Evolutionary conservation across 805 yeast genomes (phyloP), one percentile per base, ranked within the genome.

Genomic region (Cyberlindnera maclurae): DNA sequence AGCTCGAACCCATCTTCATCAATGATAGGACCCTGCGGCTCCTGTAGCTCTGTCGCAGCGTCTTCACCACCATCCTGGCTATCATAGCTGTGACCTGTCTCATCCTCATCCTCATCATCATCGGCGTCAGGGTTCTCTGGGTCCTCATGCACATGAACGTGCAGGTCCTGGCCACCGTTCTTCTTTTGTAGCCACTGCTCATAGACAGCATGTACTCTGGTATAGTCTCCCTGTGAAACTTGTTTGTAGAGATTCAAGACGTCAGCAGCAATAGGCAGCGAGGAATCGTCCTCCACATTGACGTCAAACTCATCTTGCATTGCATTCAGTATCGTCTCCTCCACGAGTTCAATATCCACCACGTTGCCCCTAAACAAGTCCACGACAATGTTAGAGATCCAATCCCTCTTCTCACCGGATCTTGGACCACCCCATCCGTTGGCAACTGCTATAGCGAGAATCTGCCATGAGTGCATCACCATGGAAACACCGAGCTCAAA

Each of bases 391-490:
- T 86, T 94, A 4, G 85, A 76, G 46, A 90, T 72, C 98, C 98
- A 93, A 58, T 93, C 98, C 55, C 99, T 72, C 60, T 93, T 93
- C 29, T 85, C 97, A 1, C 72, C 76, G 12, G 95, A 81, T 27
- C 85, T 83, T 12, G 96, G 79, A 1, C 98, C 99, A 43, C 98
- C 99, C 97, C 98, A 93, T 24, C 71, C 67, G 58, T 85, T 87
- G 5, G 77, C 94, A 9, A 93, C 97, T 0, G 98, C 98, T 1
- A 84, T 82, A 34, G 75, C 71, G 37, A 93, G 65, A 17, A 83
- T 88, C 43, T 88, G 93, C 98, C 98, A 93, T 42, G 73, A 71
- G 59, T 89, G 77, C n/a, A 93, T 63, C 27, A 84, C 79, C 95
- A 89, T 83, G 24, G 96, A 81, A 2, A 86, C 89, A 10, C 97